Evolutionary conservation across 2,329 filamentous ascomycete species (phyloP).

Genomic region (Akanthomyces uredinophilus): DNA sequence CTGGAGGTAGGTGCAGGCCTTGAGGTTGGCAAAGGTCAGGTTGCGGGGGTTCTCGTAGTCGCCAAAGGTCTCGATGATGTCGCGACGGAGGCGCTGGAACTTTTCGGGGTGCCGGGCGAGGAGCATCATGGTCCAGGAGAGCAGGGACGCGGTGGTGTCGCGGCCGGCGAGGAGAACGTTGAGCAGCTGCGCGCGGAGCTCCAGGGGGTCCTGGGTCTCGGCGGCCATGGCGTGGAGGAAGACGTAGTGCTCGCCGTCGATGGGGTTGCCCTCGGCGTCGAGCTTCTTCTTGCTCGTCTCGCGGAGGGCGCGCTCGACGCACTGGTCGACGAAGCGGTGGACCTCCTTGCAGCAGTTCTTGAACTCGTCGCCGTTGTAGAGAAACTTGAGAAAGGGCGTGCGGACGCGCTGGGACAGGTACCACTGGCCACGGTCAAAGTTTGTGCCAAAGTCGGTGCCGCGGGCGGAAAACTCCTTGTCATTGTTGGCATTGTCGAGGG

Average conservation of each 20-base stretch:
- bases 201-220: constrained; percentile 27
- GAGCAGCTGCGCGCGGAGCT: constrained; percentile 28
- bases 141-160: constrained; percentile 47
- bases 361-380: constrained; percentile 52
- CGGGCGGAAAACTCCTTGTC: constrained; percentile 13
- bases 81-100: constrained; percentile 38
- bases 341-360: constrained; percentile 57
- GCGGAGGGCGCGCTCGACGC: constrained; percentile 52
- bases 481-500: constrained; percentile 22
- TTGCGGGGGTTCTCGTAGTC: constrained; percentile 26
- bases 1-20: constrained; percentile 23
- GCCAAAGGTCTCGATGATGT: constrained; percentile 47
- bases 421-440: constrained; percentile 34
- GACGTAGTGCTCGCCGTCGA: constrained; percentile 24
- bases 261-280: not conserved
- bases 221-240: constrained; percentile 29
- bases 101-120: constrained; percentile 31
- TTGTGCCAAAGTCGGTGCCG: constrained; percentile 27
- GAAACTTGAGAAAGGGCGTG: constrained; percentile 39
- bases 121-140: constrained; percentile 43
- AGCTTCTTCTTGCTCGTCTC: constrained; percentile 14
- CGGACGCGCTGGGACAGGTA: constrained; percentile 49
- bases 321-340: constrained; percentile 63
- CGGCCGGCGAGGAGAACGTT: constrained; percentile 45
- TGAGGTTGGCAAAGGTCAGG: constrained; percentile 20